These are phyloP conservation scores for Boletus edulis DNA, from an alignment of 768 basidiomycete species.

Conservation along the genomic window DNA sequence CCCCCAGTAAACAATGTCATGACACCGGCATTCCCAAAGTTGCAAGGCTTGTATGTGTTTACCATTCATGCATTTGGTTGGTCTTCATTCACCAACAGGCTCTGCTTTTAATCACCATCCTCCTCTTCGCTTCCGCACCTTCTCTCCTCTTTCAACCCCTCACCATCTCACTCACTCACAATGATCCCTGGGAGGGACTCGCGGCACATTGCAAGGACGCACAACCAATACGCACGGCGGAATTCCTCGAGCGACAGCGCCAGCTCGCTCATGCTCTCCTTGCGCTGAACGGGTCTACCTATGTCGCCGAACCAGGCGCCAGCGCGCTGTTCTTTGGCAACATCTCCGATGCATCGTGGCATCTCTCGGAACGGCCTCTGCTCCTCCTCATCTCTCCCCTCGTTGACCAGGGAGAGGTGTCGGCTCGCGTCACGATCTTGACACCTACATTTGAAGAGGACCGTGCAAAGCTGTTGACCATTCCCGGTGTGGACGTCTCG, in stretches of 20 bases:
- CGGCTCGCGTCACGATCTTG: slow-evolving; percentile 54
- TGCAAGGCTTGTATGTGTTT: slow-evolving; percentile 13
- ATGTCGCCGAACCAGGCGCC: slow-evolving; percentile 78
- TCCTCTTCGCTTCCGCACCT: slow-evolving; percentile 2
- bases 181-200: slow-evolving; percentile 24
- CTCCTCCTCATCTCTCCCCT: slow-evolving; percentile 60
- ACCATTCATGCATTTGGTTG: background rate
- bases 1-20: background rate
- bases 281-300: slow-evolving; percentile 56
- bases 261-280: slow-evolving; percentile 49
- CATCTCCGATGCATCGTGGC: slow-evolving; percentile 61
- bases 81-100: slow-evolving; percentile 7
- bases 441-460: slow-evolving; percentile 77
- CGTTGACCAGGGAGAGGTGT: slow-evolving; percentile 23
- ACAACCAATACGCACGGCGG: slow-evolving; percentile 44
- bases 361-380: slow-evolving; percentile 75
- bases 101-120: slow-evolving; percentile 6
- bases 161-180: background rate
- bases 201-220: slow-evolving; percentile 46
- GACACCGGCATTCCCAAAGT: background rate
- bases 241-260: slow-evolving; percentile 54
- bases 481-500: slow-evolving; percentile 46
- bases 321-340: slow-evolving; percentile 73
- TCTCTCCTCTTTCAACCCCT: background rate
- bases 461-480: slow-evolving; percentile 57